Base-by-base conservation (phyloP, 768 basidiomycete species). In the Cystofilobasidium capitatum region DNA sequence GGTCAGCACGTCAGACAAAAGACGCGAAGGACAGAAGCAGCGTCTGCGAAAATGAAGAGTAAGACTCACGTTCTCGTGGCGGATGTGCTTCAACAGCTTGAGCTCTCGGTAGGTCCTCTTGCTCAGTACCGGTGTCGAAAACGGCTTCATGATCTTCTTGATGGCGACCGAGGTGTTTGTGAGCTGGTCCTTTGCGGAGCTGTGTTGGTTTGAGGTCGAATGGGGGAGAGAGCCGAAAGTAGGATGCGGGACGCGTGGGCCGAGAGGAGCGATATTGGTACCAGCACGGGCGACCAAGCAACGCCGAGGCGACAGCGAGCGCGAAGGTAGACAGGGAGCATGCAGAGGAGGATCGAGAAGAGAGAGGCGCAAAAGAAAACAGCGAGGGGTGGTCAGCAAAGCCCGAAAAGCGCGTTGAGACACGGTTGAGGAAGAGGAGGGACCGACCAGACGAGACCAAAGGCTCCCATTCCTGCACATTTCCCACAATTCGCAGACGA, bases 91-190 rank as follows among this genome's bases (percentile, higher is more conserved):
- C 75, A 99, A 83, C 47, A 99, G 83, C 79, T 99, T 99, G 74
- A 99, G 83, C 79, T 99, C 96, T 70, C 96, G 84, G 78, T 98
- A 98, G 1, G 96, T 99, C 71, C 96, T 83, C 80, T 98, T 98
- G 78, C 87, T 88, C 73, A 99, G 82, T n/a, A 99, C 96, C 24
- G 96, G 93, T 8, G 96, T 97, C 76, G 78, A 79, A 81, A 99
- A 99, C 9, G 96, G 96, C 78, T 99, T 99, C 94, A 98, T 98
- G 81, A 98, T 99, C 85, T 98, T 98, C 85, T 99, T 99, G 81
- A 99, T 93, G 74, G 96, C 96, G 66, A 94, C 93, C 22, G 90
- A 88, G 55, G 91, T 84, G 47, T 85, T 88, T 12, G 91, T 94
- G 64, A 98, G 84, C 78, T 97, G 93, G 77, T 94, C 89, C 78